Conservation (phyloP, 768 basidiomycete genomes). For the Tephrocybe rancida region DNA sequence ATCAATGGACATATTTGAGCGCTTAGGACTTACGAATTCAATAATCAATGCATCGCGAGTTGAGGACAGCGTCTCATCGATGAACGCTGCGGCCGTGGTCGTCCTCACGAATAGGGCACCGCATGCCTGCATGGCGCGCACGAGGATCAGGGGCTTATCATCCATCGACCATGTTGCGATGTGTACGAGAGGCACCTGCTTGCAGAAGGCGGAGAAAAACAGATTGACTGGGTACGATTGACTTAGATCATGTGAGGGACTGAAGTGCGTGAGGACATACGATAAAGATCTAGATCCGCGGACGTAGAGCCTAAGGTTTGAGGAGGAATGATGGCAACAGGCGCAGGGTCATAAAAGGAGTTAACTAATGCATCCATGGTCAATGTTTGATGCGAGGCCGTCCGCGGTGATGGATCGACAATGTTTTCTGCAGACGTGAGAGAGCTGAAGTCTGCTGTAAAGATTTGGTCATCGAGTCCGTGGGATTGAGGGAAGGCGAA, state of each 20-base stretch:
- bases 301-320: slow-evolving; percentile 29
- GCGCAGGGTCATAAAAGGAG: slow-evolving; percentile 27
- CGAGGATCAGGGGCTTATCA: slow-evolving; percentile 49
- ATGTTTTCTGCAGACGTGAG: slow-evolving; percentile 10
- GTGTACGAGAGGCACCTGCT: slow-evolving; percentile 60
- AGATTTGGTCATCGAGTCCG: slow-evolving; percentile 19
- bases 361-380: neutral
- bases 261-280: slow-evolving; percentile 38
- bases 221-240: slow-evolving; percentile 40
- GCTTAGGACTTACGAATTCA: slow-evolving; percentile 52
- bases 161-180: slow-evolving; percentile 52
- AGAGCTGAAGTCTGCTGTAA: slow-evolving; percentile 16
- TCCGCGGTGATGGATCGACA: slow-evolving; percentile 16
- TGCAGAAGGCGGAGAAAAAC: slow-evolving; percentile 56
- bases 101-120: slow-evolving; percentile 62
- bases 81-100: slow-evolving; percentile 48
- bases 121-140: slow-evolving; percentile 61
- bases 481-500: slow-evolving; percentile 16
- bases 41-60: slow-evolving; percentile 50
- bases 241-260: neutral
- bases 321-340: slow-evolving; percentile 19
- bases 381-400: slow-evolving; percentile 14
- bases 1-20: slow-evolving; percentile 4
- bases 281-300: slow-evolving; percentile 58
- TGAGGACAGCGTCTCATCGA: slow-evolving; percentile 42